These are phyloP conservation scores for Plantago ovata DNA, from an alignment of 257 asterid species.

Conservation along the genomic window DNA sequence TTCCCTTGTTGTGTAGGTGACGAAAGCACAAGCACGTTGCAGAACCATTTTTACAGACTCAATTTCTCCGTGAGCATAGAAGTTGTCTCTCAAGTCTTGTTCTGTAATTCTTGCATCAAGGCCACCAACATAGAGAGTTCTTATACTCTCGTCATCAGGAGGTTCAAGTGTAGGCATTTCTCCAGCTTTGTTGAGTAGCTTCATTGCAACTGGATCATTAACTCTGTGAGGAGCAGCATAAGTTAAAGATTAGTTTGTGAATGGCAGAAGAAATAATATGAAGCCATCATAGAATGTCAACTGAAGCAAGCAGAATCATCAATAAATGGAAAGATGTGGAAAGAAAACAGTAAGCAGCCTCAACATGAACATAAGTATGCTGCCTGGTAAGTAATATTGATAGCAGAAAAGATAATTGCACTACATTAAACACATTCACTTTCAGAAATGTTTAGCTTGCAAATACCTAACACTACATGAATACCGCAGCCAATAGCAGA, in stretches of 20 bases:
- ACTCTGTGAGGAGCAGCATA: slow-evolving; percentile 43
- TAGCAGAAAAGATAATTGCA: neutral
- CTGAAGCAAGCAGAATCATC: neutral
- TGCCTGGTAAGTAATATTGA: neutral
- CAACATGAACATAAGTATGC: no score
- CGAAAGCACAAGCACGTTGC: slow-evolving; percentile 93
- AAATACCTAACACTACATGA: neutral
- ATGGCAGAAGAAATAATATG: neutral
- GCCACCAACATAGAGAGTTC: slow-evolving; percentile 94
- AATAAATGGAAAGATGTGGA: neutral
- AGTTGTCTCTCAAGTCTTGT: slow-evolving; percentile 86
- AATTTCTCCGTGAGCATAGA: slow-evolving; percentile 92
- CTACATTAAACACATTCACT: no score
- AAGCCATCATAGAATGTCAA: neutral
- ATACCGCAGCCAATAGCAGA: neutral
- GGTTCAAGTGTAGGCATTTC: slow-evolving; percentile 99
- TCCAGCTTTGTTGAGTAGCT: slow-evolving; percentile 89
- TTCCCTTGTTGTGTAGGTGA: slow-evolving; percentile 89
- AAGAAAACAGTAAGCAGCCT: no score
- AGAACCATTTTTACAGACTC: slow-evolving; percentile 88
- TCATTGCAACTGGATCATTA: slow-evolving; percentile 92
- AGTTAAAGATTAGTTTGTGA: neutral
- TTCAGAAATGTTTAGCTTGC: no score
- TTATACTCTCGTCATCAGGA: slow-evolving; percentile 89
- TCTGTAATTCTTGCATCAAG: slow-evolving; percentile 80